Conservation (phyloP, 345 rosid species). For the Gossypium mustelinum region DNA sequence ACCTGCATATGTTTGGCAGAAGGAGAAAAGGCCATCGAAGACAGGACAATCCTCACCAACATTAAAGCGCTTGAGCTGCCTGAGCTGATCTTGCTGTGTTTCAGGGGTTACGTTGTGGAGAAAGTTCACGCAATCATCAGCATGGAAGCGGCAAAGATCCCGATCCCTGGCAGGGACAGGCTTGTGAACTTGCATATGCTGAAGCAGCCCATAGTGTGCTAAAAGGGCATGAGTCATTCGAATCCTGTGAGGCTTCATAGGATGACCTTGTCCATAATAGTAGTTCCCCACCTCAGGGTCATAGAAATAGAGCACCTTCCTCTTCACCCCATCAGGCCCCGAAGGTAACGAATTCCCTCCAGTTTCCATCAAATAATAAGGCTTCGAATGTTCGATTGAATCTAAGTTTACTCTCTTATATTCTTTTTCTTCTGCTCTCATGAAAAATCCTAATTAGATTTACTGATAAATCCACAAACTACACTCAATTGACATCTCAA, state of each 20-base stretch:
- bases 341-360: conserved; percentile 56
- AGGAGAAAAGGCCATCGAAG: conserved; percentile 61
- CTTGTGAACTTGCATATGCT: conserved; percentile 60
- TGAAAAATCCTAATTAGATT: not conserved
- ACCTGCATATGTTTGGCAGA: conserved; percentile 70
- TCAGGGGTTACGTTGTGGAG: conserved; percentile 63
- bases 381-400: not conserved
- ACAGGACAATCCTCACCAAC: conserved; percentile 77
- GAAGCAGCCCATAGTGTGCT: conserved; percentile 58
- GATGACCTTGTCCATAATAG: conserved; percentile 58
- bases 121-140: conserved; percentile 59
- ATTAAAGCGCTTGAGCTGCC: conserved; percentile 65
- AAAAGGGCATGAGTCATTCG: conserved; percentile 56
- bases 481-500: not conserved
- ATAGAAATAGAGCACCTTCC: conserved; percentile 58
- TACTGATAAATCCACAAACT: not conserved
- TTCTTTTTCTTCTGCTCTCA: not conserved
- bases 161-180: conserved; percentile 66
- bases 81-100: conserved; percentile 65
- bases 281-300: conserved; percentile 73
- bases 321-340: conserved; percentile 61
- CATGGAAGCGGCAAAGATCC: conserved; percentile 71
- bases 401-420: conserved; percentile 1
- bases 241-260: conserved; percentile 66
- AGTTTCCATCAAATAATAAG: conserved; percentile 35